Base-by-base conservation (phyloP, 2,329 filamentous ascomycete genomes). In the Erysiphe pulchra region DNA sequence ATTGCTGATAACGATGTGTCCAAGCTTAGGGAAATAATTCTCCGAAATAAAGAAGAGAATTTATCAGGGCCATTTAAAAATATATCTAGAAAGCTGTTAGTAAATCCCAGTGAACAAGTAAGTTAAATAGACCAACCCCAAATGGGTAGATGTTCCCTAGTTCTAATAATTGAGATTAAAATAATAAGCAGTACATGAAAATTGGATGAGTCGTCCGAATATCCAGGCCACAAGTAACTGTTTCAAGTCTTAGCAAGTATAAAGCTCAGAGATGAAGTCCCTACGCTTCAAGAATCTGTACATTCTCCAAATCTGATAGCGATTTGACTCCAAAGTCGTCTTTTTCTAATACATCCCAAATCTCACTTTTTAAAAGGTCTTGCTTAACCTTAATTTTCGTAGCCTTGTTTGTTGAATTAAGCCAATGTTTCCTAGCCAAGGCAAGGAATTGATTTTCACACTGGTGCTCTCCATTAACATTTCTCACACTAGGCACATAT, bases 201-300 rank as follows among this genome's bases (percentile, higher is more conserved):
- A 60, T 98, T 92, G 31, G 87, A 92, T 4, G 84, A 75, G 55
- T 90, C 77, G 51, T 92, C 82, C 12, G 72, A 76, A 59, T 92
- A 98, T 45, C 80, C 83, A 41, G 90, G 90, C 90, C 90, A 98
- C 28, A 98, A 70, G 58, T 92, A 95, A 57, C 83, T 82, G 49
- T 62, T 47, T 62, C 58, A 46, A 45, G 42, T 44, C 32, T 57
- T 50, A 57, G 51, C 40, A 48, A 46, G 44, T 24, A 42, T 37
- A 9, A 39, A 45, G 41, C 17, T 36, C 4, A 10, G 4, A 17
- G 30, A 38, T 17, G 32, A n/a, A 28, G n/a, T 2, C 50, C 63
- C 17, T 63, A 81, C 77, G 71, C 80, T 61, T 98, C 90, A 48
- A 98, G 63, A 38, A 86, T 75, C 64, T 94, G 90, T 54, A 95